Evolutionary conservation across 331 rosid genomes (phyloP), one percentile per base, ranked within the genome.

Genomic region (Quercus phellos): DNA sequence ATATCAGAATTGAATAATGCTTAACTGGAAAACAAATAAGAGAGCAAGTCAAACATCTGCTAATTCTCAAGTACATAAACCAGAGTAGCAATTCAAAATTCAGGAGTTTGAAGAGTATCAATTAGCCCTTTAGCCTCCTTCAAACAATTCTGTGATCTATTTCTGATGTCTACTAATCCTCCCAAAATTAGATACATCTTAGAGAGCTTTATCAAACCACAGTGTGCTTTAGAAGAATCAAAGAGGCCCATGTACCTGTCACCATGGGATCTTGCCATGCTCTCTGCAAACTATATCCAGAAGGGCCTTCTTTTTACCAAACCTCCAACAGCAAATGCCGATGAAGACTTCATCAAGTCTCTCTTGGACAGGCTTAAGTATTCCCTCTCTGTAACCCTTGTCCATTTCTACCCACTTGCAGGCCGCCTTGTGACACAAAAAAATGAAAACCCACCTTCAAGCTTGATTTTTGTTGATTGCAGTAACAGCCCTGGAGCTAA

Each of bases 181-280:
- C 78, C 79, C 0, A 38, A 1, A 0, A 67, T 86, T 12, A 30
- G 21, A 2, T 72, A 53, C 46, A 54, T 88, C 43, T 92, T 90
- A 1, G 89, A 92, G 54, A 80, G 90, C 56, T 90, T 90, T 34
- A 14, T 92, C 63, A 82, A 89, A 42, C 90, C 95, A 1, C 72
- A 30, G 5, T 21, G 14, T 13, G 56, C 59, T 4, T 56, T 70
- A 0, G 50, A 89, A 34, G 83, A 83, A 2, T 72, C 92, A 4
- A 79, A 82, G 19, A 63, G 54, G 32, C 80, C 85, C 0, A 69
- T 71, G 10, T 16, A 88, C 81, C 77, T 90, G 24, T 8, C 82
- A 6, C 88, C 90, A 3, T 77, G 58, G 78, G 97, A 90, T 59
- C 73, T 91, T 16, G 19, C 67, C 2, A 72, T 85, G 88, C 72